Evolutionary conservation across 169 alveolate species (phyloP).

Genomic region (Cryptosporidium meleagridis): DNA sequence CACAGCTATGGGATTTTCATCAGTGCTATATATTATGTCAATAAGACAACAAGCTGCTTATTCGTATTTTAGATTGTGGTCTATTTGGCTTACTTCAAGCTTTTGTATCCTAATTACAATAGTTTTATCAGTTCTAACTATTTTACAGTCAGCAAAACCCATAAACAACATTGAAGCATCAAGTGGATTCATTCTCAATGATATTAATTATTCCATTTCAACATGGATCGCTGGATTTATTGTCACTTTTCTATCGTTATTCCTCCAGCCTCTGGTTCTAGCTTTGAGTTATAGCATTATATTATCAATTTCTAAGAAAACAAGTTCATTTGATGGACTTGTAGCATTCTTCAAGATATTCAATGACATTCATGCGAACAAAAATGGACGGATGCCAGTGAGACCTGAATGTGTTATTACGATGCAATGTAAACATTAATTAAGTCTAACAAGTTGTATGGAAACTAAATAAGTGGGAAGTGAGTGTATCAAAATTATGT

Average conservation of each 20-base stretch:
- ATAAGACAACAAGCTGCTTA: constrained; percentile 68
- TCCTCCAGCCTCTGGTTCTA: constrained; percentile 43
- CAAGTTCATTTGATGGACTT: constrained; percentile 32
- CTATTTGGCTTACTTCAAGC: constrained; percentile 58
- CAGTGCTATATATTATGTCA: constrained; percentile 22
- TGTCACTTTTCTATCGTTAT: constrained; percentile 22
- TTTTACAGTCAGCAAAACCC: constrained; percentile 50
- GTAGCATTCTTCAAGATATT: constrained; percentile 35
- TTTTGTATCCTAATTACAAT: constrained; percentile 20
- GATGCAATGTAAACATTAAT: neutral
- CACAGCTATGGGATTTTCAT: constrained; percentile 10
- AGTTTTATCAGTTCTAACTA: constrained; percentile 35
- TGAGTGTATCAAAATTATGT: too few relatives aligned
- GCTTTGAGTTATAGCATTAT: constrained; percentile 12
- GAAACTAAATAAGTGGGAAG: too few relatives aligned
- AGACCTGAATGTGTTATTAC: constrained; percentile 43
- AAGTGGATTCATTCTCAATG: constrained; percentile 50
- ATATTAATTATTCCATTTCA: constrained; percentile 51
- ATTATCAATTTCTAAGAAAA: neutral
- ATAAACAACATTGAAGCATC: constrained; percentile 49
- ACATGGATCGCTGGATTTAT: constrained; percentile 70
- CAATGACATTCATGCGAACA: neutral
- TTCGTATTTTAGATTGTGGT: constrained; percentile 42
- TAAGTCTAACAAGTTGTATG: too few relatives aligned
- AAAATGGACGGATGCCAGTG: constrained; percentile 48